Evolutionary conservation across 2,329 filamentous ascomycete genomes (phyloP), one percentile per base, ranked within the genome.

Genomic region (Zarea fungicola): DNA sequence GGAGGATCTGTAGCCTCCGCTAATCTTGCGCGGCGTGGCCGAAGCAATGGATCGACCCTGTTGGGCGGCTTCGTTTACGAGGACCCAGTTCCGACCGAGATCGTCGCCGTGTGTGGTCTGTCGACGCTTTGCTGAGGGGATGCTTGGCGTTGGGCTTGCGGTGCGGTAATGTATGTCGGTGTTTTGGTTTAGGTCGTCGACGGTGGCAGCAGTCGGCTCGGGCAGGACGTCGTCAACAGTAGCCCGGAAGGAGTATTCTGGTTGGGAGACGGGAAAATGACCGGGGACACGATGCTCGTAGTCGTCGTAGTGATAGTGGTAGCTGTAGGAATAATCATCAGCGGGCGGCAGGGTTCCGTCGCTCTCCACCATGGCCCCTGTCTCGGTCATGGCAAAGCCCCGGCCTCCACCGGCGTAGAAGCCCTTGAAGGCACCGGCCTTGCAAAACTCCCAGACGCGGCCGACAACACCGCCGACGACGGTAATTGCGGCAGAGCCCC

Each of bases 381-480:
- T 48, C 45, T 16, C 28, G 29, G 54, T 54, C 56, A 88, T 69
- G 6, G 77, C 71, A 60, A 91, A 95, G 22, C 81, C 83, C 52
- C 74, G 75, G 8, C 91, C 92, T 3, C 86, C 89, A 7, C 91
- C 92, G 11, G 91, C 89, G 53, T 91, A 84, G 64, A 96, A 96
- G 0, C 91, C 91, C 48, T 79, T 78, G 60, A 96, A 95, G 0
- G 86, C 80, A 8, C 77, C 81, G 0, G 72, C 70, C 63, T 74
- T 87, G 70, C 91, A 96, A 59, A 96, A 93, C 56, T 90, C 80
- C 78, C 89, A 90, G 0, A 95, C 82, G 60, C 85, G 92, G 16
- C 88, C 87, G 1, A 87, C 80, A 4, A 87, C 80, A 23, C 76
- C 81, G n/a, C 82, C 82, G 7, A 88, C 75, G 0, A 85, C 75